Conservation (phyloP, 306 rosid genomes). For the Ceratonia siliqua region DNA sequence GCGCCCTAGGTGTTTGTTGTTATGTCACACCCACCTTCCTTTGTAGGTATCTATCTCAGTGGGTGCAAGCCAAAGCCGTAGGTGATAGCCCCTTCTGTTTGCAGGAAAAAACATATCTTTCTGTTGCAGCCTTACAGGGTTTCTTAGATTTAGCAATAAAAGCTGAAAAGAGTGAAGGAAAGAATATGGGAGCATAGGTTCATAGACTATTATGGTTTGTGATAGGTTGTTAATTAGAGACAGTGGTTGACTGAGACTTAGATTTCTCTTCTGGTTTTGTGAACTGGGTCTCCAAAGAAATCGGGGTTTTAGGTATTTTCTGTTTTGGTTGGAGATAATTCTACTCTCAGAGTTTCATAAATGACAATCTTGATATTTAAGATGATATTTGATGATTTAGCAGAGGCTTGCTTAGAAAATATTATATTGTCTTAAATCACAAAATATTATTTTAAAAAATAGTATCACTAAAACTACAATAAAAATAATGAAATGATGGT, state of each 20-base stretch:
- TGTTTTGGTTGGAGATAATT: conserved; percentile 31
- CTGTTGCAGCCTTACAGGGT: conserved; percentile 44
- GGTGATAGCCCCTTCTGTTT: too few species aligned
- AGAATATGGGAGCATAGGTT: background rate
- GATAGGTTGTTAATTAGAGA: conserved; percentile 23
- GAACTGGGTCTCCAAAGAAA: conserved; percentile 18
- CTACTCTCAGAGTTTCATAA: too few species aligned
- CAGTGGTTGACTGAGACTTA: conserved; percentile 38
- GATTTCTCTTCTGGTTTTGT: conserved; percentile 1
- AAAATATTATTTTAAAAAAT: too few species aligned
- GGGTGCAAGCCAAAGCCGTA: too few species aligned
- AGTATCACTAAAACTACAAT: too few species aligned
- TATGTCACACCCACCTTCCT: conserved; percentile 29
- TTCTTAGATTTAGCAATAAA: conserved; percentile 38
- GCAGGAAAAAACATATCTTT: conserved; percentile 39
- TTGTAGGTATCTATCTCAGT: background rate
- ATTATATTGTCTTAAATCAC: too few species aligned
- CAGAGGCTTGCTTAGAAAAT: too few species aligned
- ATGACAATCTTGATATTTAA: too few species aligned
- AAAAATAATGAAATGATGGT: too few species aligned
- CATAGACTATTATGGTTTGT: conserved; percentile 45
- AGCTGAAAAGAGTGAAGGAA: conserved; percentile 15
- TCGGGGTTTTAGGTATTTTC: conserved; percentile 14
- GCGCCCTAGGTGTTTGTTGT: conserved; percentile 27
- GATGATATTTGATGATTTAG: too few species aligned